These are phyloP conservation scores for Wickerhamomyces tratensis DNA, from an alignment of 805 yeast genomes.

Conservation along the genomic window DNA sequence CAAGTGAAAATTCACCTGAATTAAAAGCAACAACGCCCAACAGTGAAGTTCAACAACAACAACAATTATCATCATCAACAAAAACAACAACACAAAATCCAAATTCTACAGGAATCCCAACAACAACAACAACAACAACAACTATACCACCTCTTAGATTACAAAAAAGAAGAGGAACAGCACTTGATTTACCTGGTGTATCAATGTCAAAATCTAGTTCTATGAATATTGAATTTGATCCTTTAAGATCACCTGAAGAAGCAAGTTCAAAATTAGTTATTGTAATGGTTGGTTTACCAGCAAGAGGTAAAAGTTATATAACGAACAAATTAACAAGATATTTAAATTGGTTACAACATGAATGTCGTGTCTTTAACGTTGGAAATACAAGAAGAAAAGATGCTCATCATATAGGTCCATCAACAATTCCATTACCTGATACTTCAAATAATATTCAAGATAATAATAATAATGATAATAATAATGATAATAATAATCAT, in stretches of 20 bases:
- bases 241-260: slow-evolving; percentile 37
- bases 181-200: slow-evolving; percentile 87
- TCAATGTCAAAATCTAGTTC: slow-evolving; percentile 56
- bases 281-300: slow-evolving; percentile 95
- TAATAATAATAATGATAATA: slow-evolving; percentile 1
- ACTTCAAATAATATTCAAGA: slow-evolving; percentile 3
- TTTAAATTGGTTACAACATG: slow-evolving; percentile 90
- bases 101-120: no score
- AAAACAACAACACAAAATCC: no score
- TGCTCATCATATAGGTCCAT: slow-evolving; percentile 54
- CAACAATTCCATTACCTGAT: slow-evolving; percentile 51
- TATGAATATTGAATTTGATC: slow-evolving; percentile 12
- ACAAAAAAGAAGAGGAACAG: slow-evolving; percentile 55
- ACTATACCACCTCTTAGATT: slow-evolving; percentile 16
- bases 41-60: neutral
- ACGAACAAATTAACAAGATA: slow-evolving; percentile 87
- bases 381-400: slow-evolving; percentile 89
- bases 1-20: slow-evolving; percentile 22
- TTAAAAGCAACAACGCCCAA: slow-evolving; percentile 1
- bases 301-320: slow-evolving; percentile 89
- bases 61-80: neutral
- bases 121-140: no score
- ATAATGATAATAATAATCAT: no score
- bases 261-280: slow-evolving; percentile 73
- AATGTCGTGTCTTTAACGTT: slow-evolving; percentile 84